A percentile compares a stretch with the other conserved stretches of the same genome.
Conservation (phyloP, 352 stramenopile species). For the Globisporangium perplexum region DNA sequence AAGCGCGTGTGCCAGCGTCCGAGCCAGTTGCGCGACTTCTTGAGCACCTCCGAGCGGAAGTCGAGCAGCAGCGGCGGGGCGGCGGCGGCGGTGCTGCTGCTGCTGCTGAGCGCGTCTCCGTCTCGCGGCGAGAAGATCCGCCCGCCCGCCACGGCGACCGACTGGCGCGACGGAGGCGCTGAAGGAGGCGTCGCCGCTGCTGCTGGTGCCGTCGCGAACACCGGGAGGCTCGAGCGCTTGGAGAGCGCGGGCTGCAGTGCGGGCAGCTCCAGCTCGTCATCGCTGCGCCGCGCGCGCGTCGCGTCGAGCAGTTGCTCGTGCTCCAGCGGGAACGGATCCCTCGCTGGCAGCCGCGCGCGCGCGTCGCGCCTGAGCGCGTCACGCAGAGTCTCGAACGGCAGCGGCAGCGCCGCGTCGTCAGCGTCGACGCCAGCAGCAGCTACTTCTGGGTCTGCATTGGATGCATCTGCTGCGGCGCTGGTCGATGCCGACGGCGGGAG, state of each 20-base stretch:
- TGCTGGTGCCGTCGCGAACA: not conserved
- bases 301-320: constrained; percentile 9
- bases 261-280: constrained; percentile 16
- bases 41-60: constrained; percentile 46
- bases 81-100: constrained; percentile 2
- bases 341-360: constrained; percentile 26
- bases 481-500: not conserved
- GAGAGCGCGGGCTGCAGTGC: constrained; percentile 7
- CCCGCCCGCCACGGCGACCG: not conserved
- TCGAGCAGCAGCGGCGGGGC: constrained; percentile 26
- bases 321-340: constrained; percentile 32
- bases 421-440: not conserved
- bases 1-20: constrained; percentile 44
- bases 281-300: constrained; percentile 4
- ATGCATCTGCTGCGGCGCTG: not conserved
- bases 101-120: constrained; percentile 3
- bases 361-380: constrained; percentile 29
- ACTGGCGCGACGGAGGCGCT: too few species aligned
- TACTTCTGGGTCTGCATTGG: not conserved
- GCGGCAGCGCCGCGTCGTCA: not conserved
- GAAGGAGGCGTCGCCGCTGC: not conserved
- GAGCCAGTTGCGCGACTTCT: constrained; percentile 67
- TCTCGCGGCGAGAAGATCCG: constrained; percentile 1
- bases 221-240: constrained; percentile 8
- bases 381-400: constrained; percentile 7